phyloP scores from a whole-genome alignment of 768 basidiomycete species.

The Boletus rufocinnamomeus region DNA sequence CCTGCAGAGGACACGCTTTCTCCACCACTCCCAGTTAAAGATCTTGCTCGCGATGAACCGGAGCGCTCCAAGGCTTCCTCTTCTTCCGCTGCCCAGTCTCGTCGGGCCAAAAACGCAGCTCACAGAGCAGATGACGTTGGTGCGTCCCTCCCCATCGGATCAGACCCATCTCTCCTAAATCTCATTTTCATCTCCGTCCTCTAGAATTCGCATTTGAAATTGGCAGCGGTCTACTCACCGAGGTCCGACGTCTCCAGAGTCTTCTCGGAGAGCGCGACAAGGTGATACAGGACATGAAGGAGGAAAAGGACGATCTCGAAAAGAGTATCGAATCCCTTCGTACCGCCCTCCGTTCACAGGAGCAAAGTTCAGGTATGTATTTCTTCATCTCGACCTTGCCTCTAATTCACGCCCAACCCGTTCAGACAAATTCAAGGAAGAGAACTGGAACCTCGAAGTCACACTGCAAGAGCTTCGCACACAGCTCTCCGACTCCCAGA shows the following conservation, averaged over 20 bases:
- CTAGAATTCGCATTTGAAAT: slow-evolving; percentile 98
- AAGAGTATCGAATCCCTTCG: slow-evolving; percentile 74
- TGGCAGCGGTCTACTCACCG: slow-evolving; percentile 86
- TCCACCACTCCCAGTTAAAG: slow-evolving; percentile 45
- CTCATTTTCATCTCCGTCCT: slow-evolving; percentile 26
- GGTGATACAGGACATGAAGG: slow-evolving; percentile 86
- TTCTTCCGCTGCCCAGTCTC: slow-evolving; percentile 80
- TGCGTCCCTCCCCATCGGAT: slow-evolving; percentile 42
- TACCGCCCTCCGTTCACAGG: slow-evolving; percentile 74
- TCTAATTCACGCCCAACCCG: slow-evolving; percentile 4
- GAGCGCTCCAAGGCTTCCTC: slow-evolving; percentile 59
- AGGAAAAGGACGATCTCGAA: slow-evolving; percentile 89
- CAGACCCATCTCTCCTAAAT: neutral
- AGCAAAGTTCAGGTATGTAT: slow-evolving; percentile 72
- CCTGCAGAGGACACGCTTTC: slow-evolving; percentile 50
- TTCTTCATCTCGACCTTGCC: neutral
- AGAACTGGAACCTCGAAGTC: slow-evolving; percentile 99
- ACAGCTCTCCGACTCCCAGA: slow-evolving; percentile 65
- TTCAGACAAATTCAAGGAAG: slow-evolving; percentile 93
- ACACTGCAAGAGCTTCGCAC: slow-evolving; percentile 82
- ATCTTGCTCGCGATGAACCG: slow-evolving; percentile 63
- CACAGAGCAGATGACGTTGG: slow-evolving; percentile 89
- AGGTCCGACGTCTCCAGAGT: slow-evolving; percentile 89
- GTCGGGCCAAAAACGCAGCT: slow-evolving; percentile 89
- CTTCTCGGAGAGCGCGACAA: slow-evolving; percentile 91